phyloP scores from a whole-genome alignment of 768 basidiomycete genomes.

The Trametes cubensis region DNA sequence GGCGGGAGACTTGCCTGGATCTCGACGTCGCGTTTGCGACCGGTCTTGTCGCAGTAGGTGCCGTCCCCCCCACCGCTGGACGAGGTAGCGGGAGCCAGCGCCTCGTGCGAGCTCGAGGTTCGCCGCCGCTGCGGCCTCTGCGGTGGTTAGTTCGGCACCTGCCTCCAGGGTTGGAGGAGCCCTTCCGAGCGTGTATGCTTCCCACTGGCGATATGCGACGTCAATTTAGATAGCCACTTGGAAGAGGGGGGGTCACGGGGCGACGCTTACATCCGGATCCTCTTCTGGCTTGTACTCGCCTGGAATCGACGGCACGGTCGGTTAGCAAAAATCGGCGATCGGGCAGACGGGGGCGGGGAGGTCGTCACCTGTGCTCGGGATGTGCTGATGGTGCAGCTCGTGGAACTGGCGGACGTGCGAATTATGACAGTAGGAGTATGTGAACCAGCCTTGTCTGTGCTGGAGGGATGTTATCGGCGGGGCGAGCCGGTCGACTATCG shows the following conservation, averaged over 20 bases:
- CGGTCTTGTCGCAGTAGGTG: conserved; percentile 91
- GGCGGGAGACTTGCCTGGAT: conserved; percentile 72
- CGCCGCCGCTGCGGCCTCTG: conserved; percentile 63
- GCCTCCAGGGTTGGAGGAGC: conserved; percentile 63
- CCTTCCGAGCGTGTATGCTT: conserved; percentile 76
- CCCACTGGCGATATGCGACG: conserved; percentile 52
- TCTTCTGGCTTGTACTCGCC: conserved; percentile 80
- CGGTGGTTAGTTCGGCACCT: conserved; percentile 65
- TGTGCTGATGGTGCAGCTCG: conserved; percentile 68
- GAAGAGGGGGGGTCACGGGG: conserved; percentile 28
- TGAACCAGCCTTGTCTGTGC: conserved; percentile 94
- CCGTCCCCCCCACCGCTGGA: conserved; percentile 92
- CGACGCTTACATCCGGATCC: conserved; percentile 71
- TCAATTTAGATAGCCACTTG: conserved; percentile 11
- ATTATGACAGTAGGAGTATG: conserved; percentile 96
- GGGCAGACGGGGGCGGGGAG: conserved; percentile 10
- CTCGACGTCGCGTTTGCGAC: conserved; percentile 85
- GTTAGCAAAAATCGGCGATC: conserved; percentile 14
- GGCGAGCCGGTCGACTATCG: conserved; percentile 33
- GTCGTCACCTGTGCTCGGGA: conserved; percentile 62
- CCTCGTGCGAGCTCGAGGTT: conserved; percentile 78
- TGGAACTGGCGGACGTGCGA: conserved; percentile 95
- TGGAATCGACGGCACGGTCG: conserved; percentile 35
- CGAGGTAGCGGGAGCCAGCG: conserved; percentile 88
- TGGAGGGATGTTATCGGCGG: conserved; percentile 41